These are phyloP conservation scores for Ophiostoma ulmi DNA, from an alignment of 2,329 filamentous ascomycete genomes.

Conservation along the genomic window DNA sequence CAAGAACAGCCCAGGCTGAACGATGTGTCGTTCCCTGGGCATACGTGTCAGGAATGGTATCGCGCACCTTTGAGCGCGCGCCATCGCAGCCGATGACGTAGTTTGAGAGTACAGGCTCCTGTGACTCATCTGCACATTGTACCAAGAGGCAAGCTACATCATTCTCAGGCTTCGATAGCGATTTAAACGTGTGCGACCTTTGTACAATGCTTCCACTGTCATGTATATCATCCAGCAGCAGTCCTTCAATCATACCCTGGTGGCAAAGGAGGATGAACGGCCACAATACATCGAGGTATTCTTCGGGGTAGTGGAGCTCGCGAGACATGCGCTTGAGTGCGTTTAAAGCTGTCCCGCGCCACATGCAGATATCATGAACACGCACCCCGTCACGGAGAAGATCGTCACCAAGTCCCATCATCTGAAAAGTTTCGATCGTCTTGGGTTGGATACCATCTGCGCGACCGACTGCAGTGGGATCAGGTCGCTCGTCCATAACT, in stretches of 20 bases:
- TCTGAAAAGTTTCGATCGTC: slow-evolving; percentile 69
- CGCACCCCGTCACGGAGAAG: slow-evolving; percentile 61
- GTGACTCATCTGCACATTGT: slow-evolving; percentile 31
- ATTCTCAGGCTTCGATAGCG: slow-evolving; percentile 46
- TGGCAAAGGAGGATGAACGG: slow-evolving; percentile 57
- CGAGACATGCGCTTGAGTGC: slow-evolving; percentile 36
- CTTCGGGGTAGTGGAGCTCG: slow-evolving; percentile 59
- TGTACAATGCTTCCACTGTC: slow-evolving; percentile 59
- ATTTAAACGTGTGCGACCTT: slow-evolving; percentile 58
- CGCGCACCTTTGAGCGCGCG: slow-evolving; percentile 64
- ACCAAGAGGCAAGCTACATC: slow-evolving; percentile 40
- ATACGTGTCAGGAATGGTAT: slow-evolving; percentile 45
- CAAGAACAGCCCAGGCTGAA: slow-evolving; percentile 63
- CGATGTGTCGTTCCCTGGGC: slow-evolving; percentile 17
- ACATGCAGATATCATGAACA: slow-evolving; percentile 71
- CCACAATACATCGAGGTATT: slow-evolving; percentile 37
- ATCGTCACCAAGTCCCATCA: slow-evolving; percentile 63
- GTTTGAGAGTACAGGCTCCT: slow-evolving; percentile 35
- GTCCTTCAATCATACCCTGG: slow-evolving; percentile 68
- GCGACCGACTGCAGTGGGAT: slow-evolving; percentile 40
- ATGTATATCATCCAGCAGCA: slow-evolving; percentile 63
- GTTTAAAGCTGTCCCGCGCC: slow-evolving; percentile 55
- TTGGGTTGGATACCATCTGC: slow-evolving; percentile 73
- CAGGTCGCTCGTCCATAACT: slow-evolving; percentile 23
- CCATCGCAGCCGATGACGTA: slow-evolving; percentile 62